Percentiles rank a stretch among this genome's conserved stretches.
Conservation (phyloP, 2,329 filamentous ascomycete genomes). For the Samsoniella hepiali region DNA sequence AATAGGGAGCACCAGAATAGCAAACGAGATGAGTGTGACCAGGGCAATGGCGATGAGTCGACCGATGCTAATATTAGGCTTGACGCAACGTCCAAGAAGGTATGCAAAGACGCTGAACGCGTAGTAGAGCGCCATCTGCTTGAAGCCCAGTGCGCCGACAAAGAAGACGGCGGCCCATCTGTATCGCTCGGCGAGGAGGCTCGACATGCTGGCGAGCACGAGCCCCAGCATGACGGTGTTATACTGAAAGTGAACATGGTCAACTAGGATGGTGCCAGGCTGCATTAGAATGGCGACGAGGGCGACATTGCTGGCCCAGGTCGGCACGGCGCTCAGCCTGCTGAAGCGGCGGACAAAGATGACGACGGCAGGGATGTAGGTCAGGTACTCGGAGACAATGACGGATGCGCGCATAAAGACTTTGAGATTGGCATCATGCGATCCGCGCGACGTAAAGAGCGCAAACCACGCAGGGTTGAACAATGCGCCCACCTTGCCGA, state of each 20-base stretch:
- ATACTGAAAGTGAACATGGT: conserved; percentile 96
- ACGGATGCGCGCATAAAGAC: conserved; percentile 95
- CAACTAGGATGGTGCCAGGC: conserved; percentile 83
- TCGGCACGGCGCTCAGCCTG: conserved; percentile 69
- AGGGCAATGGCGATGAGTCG: conserved; percentile 73
- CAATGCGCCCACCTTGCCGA: conserved; percentile 77
- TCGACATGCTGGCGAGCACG: conserved; percentile 80
- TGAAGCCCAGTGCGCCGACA: conserved; percentile 90
- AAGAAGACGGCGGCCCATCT: conserved; percentile 94
- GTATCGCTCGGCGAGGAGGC: conserved; percentile 77
- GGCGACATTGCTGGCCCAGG: conserved; percentile 80
- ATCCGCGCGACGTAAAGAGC: conserved; percentile 75
- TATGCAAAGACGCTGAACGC: conserved; percentile 91
- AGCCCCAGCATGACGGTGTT: conserved; percentile 98
- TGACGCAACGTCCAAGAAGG: conserved; percentile 81
- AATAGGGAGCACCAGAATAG: conserved; percentile 71
- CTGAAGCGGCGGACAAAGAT: conserved; percentile 83
- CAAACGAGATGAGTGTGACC: conserved; percentile 70
- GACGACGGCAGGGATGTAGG: conserved; percentile 81
- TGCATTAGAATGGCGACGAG: conserved; percentile 90
- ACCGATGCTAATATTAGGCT: conserved; percentile 63
- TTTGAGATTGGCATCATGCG: conserved; percentile 76
- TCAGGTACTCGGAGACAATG: conserved; percentile 83
- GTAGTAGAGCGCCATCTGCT: conserved; percentile 99
- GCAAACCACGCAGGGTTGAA: conserved; percentile 87